Conservation (phyloP, 192 early-diverging fungal species). For the Coemansia sp. region DNA sequence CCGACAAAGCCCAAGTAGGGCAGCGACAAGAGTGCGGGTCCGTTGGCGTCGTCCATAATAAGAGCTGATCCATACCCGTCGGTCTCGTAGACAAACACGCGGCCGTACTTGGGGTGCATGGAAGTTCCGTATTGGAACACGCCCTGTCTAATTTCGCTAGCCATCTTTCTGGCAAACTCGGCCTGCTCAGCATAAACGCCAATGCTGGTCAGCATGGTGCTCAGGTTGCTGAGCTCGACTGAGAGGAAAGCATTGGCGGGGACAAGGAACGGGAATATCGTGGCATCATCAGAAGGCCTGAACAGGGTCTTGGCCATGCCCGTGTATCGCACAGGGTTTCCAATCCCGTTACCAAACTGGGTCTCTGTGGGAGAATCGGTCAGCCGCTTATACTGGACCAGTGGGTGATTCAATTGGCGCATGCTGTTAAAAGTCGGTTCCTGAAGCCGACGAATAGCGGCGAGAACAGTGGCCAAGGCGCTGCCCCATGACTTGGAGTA, state of each 20-base stretch:
- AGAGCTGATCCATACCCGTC: constrained; percentile 65
- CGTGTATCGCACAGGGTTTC: constrained; percentile 42
- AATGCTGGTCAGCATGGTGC: constrained; percentile 38
- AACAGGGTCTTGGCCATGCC: constrained; percentile 47
- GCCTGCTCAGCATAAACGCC: constrained; percentile 36
- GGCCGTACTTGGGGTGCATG: constrained; percentile 55
- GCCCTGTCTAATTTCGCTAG: constrained; percentile 54
- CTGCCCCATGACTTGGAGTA: constrained; percentile 41
- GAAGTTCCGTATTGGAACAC: constrained; percentile 55
- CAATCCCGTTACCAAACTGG: constrained; percentile 39
- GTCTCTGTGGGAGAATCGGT: constrained; percentile 37
- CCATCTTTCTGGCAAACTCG: constrained; percentile 33
- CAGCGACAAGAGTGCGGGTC: constrained; percentile 61
- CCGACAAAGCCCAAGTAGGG: constrained; percentile 61
- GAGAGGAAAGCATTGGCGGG: constrained; percentile 55
- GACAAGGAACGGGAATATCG: constrained; percentile 43
- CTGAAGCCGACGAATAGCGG: constrained; percentile 39
- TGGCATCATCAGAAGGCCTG: constrained; percentile 44
- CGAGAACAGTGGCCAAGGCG: constrained; percentile 51
- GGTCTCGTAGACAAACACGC: constrained; percentile 68
- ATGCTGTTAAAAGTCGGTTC: constrained; percentile 27
- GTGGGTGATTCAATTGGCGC: constrained; percentile 6
- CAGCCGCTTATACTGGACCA: constrained; percentile 15
- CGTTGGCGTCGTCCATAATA: constrained; percentile 72
- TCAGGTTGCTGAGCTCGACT: constrained; percentile 57